Conservation (phyloP, 305 asterid genomes). For the Fraxinus angustifolia region DNA sequence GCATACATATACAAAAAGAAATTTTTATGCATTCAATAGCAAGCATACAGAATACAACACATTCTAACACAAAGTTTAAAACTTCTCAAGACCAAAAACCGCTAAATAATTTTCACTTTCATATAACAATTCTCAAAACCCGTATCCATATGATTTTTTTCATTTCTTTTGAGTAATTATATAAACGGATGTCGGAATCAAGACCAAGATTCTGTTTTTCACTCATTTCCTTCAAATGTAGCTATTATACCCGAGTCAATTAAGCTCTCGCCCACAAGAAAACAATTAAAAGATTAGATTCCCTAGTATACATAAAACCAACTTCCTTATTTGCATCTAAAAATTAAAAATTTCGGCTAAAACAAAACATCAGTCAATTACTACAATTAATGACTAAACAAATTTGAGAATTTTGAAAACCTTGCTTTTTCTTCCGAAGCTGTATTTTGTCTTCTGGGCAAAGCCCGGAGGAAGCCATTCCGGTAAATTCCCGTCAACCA, state of each 20-base stretch:
- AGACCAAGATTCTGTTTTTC: not conserved
- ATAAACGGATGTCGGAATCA: not conserved
- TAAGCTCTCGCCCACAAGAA: not conserved
- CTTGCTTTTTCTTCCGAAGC: not conserved
- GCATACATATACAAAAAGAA: not conserved
- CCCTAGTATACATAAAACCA: not conserved
- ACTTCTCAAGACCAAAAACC: not conserved
- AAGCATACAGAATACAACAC: not conserved
- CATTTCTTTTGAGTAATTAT: not conserved
- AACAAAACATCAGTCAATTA: not conserved
- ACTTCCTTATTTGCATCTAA: not conserved
- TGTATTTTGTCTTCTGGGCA: not conserved
- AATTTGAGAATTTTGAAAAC: not conserved
- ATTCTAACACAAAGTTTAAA: not conserved
- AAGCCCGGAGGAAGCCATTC: conserved; percentile 14
- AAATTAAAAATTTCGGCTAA: not conserved
- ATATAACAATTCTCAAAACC: not conserved
- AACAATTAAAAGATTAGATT: not conserved
- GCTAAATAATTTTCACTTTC: not conserved
- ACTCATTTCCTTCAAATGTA: not conserved
- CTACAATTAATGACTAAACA: not conserved
- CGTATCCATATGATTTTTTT: not conserved
- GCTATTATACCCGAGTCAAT: not conserved
- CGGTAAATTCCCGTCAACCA: not conserved
- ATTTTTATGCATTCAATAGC: not conserved